Base-by-base conservation (phyloP, 495 filamentous ascomycete genomes). In the Podospora bellae-mahoneyi region DNA sequence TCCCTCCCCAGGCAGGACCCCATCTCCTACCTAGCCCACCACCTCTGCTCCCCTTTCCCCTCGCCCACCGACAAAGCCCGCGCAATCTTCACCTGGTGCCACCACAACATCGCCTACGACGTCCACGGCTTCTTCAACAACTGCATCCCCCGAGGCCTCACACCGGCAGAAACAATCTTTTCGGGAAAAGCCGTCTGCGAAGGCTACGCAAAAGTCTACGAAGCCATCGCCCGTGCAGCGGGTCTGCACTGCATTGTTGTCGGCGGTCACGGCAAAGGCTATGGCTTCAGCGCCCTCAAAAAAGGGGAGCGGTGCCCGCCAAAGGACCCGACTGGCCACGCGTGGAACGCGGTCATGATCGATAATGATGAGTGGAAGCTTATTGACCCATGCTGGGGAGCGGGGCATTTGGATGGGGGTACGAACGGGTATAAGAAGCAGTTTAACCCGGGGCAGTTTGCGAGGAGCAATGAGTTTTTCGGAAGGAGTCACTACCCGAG, bases 31-130 rank as follows among this genome's bases (percentile, higher is more conserved):
- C 86, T 99, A 16, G 92, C 93, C 0, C 80, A 85, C 54, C 87
- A 90, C 64, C 85, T 98, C 27, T 94, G 92, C 61, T 77, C 83
- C 7, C 92, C 92, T 2, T 97, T 97, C 75, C 78, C 87, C 5
- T 95, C 91, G 2, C 70, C 77, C 0, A 97, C 94, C 2, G 95
- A 98, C 76, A 97, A 96, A 78, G 94, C 95, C 13, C 86, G 95
- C 18, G 90, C 84, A 9, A 90, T 99, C 67, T 99, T 99, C 77
- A 91, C 92, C 7, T 99, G 94, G 95, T 84, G 92, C 60, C 95
- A 98, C 77, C 90, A 99, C 78, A 98, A 97, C 73, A 87, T 99
- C 68, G 81, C 81, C 59, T 99, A 99, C 78, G 91, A 99, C 76
- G 83, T 85, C 5, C 79, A 87, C 48, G 83, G 86, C 56, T 95